phyloP scores from a whole-genome alignment of 441 rosid species.

The Adansonia gregorii region DNA sequence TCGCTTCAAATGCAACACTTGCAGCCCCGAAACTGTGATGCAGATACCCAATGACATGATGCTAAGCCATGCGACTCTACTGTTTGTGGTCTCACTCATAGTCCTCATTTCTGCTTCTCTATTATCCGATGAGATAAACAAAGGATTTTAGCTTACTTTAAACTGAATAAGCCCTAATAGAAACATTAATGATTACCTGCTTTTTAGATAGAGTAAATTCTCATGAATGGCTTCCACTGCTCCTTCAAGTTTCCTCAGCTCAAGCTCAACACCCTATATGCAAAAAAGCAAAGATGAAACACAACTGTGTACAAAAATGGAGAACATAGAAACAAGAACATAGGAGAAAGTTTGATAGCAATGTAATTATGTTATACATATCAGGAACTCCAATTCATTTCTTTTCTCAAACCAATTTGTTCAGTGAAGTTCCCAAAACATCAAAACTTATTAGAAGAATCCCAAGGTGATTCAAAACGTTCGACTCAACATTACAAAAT shows the following conservation, averaged over 20 bases:
- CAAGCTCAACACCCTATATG: conserved; percentile 83
- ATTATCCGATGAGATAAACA: conserved; percentile 18
- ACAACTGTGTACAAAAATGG: not conserved
- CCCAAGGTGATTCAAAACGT: not conserved
- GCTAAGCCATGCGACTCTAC: conserved; percentile 70
- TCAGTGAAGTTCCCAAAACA: not conserved
- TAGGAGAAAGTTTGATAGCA: not conserved
- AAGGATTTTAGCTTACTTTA: not conserved
- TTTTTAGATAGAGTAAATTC: conserved; percentile 59
- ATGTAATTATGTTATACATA: not conserved
- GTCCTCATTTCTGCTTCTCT: conserved; percentile 85
- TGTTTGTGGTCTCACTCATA: conserved; percentile 68
- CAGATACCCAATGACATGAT: conserved; percentile 77
- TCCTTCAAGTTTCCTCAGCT: conserved; percentile 84
- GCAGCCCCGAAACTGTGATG: conserved; percentile 61
- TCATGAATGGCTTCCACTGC: conserved; percentile 81
- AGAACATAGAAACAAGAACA: not conserved
- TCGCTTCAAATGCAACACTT: conserved; percentile 74
- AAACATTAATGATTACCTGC: conserved; percentile 45
- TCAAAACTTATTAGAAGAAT: not conserved
- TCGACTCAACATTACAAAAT: not conserved
- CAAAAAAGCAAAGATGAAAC: conserved; percentile 8
- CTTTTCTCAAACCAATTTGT: not conserved
- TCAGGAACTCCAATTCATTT: not conserved
- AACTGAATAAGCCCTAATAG: conserved; percentile 4